Evolutionary conservation across 495 filamentous ascomycete genomes (phyloP).

Genomic region (Talaromyces thailandensis): DNA sequence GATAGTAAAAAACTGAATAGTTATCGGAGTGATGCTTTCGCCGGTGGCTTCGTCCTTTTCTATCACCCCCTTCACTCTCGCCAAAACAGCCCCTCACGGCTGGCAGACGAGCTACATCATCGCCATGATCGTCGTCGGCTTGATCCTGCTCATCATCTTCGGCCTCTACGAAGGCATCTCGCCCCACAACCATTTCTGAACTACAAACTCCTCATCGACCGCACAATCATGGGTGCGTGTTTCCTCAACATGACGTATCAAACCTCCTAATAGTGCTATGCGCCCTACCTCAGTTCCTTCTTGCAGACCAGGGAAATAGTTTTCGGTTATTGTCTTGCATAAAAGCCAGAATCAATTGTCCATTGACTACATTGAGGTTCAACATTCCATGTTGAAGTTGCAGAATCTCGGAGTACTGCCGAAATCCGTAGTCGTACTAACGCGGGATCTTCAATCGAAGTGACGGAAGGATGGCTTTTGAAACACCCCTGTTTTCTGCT

Average conservation of each 20-base stretch:
- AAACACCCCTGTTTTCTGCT: neutral
- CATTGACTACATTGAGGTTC: neutral
- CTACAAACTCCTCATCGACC: slow-evolving; percentile 39
- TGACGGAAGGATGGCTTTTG: neutral
- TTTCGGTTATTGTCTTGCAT: too few species aligned
- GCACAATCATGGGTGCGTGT: slow-evolving; percentile 46
- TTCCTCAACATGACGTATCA: slow-evolving; percentile 40
- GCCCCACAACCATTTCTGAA: slow-evolving; percentile 43
- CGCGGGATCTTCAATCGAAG: neutral
- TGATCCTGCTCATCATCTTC: slow-evolving; percentile 22
- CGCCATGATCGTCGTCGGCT: neutral
- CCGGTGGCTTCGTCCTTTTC: slow-evolving; percentile 10
- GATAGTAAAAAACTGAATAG: slow-evolving; percentile 11
- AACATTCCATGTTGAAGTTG: neutral
- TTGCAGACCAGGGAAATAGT: too few species aligned
- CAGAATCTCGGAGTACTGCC: neutral
- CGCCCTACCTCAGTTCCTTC: slow-evolving; percentile 50
- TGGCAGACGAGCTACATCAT: neutral
- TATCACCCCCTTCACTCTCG: neutral
- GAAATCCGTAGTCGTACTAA: neutral
- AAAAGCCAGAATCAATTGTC: neutral
- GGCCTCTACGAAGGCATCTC: slow-evolving; percentile 41
- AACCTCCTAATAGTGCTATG: slow-evolving; percentile 44
- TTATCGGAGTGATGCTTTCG: slow-evolving; percentile 48
- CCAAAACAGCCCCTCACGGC: neutral